These are phyloP conservation scores for Geranomyces michiganensis DNA, from an alignment of 192 early-diverging fungal species.

Conservation along the genomic window DNA sequence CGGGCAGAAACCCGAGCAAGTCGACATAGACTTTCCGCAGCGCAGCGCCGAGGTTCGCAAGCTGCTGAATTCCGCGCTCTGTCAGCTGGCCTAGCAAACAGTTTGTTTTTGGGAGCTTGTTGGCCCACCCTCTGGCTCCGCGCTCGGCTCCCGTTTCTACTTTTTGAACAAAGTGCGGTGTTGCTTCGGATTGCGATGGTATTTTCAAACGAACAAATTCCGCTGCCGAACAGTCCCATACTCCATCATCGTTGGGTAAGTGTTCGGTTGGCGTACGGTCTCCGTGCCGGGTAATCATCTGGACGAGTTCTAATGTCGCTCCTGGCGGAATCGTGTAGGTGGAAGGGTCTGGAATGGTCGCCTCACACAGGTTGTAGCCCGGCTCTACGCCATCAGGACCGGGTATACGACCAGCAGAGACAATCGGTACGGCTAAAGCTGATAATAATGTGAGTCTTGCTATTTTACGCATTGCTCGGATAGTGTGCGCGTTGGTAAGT, in stretches of 20 bases:
- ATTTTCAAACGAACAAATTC: not conserved
- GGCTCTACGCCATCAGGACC: constrained; percentile 1
- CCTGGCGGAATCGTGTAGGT: not conserved
- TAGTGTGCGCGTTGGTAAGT: no score
- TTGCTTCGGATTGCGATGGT: not conserved
- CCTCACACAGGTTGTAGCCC: constrained; percentile 5
- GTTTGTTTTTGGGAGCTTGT: not conserved
- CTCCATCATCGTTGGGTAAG: constrained; percentile 11
- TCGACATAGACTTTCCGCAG: constrained; percentile 2
- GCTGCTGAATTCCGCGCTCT: not conserved
- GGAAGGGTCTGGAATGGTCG: not conserved
- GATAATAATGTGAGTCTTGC: no score
- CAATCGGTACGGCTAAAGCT: no score
- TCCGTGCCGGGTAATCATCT: constrained; percentile 9
- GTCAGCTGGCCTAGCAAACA: constrained; percentile 5
- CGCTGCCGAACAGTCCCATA: constrained; percentile 3
- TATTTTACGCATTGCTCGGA: no score
- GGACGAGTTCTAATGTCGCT: not conserved
- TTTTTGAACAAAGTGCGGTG: not conserved
- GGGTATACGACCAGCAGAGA: not conserved
- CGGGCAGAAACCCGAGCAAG: not conserved
- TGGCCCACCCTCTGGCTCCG: constrained; percentile 6
- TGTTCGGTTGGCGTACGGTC: constrained; percentile 12
- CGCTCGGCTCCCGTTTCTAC: constrained; percentile 5
- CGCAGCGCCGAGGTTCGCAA: not conserved